A percentile compares a stretch with the other conserved stretches of the same genome.
These are phyloP conservation scores for Aspergillus eucalypticola DNA, from an alignment of 2,329 filamentous ascomycete genomes.

Conservation along the genomic window DNA sequence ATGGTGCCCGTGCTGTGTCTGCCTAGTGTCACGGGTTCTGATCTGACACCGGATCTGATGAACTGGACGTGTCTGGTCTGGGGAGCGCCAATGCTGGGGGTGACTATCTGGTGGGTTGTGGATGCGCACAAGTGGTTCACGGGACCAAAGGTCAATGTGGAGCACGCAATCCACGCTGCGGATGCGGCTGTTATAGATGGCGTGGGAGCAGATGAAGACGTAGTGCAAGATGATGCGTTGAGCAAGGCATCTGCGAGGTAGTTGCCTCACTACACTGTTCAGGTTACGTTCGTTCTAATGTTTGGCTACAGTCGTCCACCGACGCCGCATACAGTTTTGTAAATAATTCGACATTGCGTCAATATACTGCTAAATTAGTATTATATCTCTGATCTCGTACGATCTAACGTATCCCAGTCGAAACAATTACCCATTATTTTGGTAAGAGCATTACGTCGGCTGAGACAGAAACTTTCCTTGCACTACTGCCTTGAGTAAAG, in stretches of 20 bases:
- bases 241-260: slow-evolving; percentile 9
- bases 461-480: too few species aligned
- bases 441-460: too few species aligned
- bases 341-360: too few species aligned
- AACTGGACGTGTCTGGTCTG: slow-evolving; percentile 71
- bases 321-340: too few species aligned
- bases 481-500: too few species aligned
- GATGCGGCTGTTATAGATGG: slow-evolving; percentile 24
- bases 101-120: slow-evolving; percentile 64
- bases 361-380: background rate
- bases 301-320: background rate
- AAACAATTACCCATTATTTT: too few species aligned
- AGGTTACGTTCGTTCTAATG: background rate
- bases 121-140: slow-evolving; percentile 69
- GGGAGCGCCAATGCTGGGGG: slow-evolving; percentile 62
- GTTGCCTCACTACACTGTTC: background rate
- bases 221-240: background rate
- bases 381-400: background rate
- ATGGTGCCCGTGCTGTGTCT: slow-evolving; percentile 71
- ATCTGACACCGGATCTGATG: slow-evolving; percentile 58
- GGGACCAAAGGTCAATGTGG: slow-evolving; percentile 68
- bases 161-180: slow-evolving; percentile 47
- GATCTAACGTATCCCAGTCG: too few species aligned
- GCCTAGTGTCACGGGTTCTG: slow-evolving; percentile 57
- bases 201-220: slow-evolving; percentile 15